Evolutionary conservation across 2,329 filamentous ascomycete genomes (phyloP).

Genomic region (Clonostachys sp.): DNA sequence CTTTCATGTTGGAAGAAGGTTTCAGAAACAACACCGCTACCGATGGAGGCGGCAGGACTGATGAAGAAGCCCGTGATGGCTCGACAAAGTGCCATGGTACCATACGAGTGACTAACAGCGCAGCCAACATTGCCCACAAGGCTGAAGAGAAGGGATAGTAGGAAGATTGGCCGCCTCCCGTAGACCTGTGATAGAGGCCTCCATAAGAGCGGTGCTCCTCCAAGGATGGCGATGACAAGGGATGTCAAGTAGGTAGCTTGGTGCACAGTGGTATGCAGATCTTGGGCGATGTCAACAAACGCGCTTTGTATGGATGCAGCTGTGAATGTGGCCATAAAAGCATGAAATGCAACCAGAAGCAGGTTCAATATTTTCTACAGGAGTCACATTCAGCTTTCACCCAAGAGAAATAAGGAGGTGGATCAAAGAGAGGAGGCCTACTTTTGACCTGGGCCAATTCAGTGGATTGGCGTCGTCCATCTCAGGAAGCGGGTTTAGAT

Average conservation of each 20-base stretch:
- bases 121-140: slow-evolving; percentile 46
- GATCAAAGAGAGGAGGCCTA: no score
- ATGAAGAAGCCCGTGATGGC: slow-evolving; percentile 50
- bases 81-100: slow-evolving; percentile 40
- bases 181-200: no score
- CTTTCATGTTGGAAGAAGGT: slow-evolving; percentile 8
- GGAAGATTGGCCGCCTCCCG: slow-evolving; percentile 41
- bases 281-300: slow-evolving; percentile 45
- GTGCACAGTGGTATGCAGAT: slow-evolving; percentile 42
- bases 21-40: no score
- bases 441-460: slow-evolving; percentile 6
- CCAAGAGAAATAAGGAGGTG: no score
- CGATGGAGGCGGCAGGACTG: slow-evolving; percentile 30
- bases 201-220: no score
- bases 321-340: slow-evolving; percentile 52
- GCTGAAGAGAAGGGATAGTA: slow-evolving; percentile 40
- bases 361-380: slow-evolving; percentile 45
- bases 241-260: slow-evolving; percentile 33
- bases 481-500: slow-evolving; percentile 6
- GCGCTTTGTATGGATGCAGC: slow-evolving; percentile 49
- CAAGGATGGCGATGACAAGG: slow-evolving; percentile 23
- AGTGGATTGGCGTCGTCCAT: slow-evolving; percentile 7
- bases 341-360: slow-evolving; percentile 49
- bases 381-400: no score
- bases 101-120: slow-evolving; percentile 40